Evolutionary conservation across 1,139 yeast genomes (phyloP), one percentile per base, ranked within the genome.

Genomic region (Insectozyma bohioensis): DNA sequence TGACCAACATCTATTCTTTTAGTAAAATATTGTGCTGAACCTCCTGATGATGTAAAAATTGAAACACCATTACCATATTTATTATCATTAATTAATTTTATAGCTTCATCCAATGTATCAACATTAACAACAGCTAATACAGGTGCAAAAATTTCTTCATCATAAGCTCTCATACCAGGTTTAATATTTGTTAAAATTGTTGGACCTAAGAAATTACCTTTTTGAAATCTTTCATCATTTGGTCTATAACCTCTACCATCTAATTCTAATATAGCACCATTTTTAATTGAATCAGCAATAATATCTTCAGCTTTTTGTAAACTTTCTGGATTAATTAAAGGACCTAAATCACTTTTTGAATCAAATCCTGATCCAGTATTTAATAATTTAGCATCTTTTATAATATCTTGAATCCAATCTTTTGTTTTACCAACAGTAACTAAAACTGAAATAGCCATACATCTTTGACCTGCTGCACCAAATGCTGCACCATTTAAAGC

Each of bases 381-480:
- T 48, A 83, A 72, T 41, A 63, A 54, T 48, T 71, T 63, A 12
- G 90, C 86, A 35, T 78, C 80, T 29, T 61, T 68, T 21, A 76
- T 72, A 34, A 82, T 62, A 35, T 81, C 90, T 14, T 58, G 48
- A 33, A 82, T 61, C 90, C 90, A 82, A 41, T 72, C 72, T 52
- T 71, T 72, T 33, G 85, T 69, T 45, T 75, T 72, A 14, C 90
- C 90, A 17, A 83, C 88, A n/a, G 87, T 75, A 13, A 82, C 86
- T 42, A 82, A 67, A 4, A 80, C 87, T 11, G 85, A 77, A 30
- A 84, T 78, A 10, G 90, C 90, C 90, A 83, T 82, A 61, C 92
- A 82, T 57, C 92, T 75, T 64, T 82, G 90, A 39, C 92, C 92
- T 21, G 90, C 90, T 40, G 92, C 92, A 25, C 92, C 92, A 50